phyloP scores from a whole-genome alignment of 2,329 filamentous ascomycete species.

The Trichoderma simmonsii region DNA sequence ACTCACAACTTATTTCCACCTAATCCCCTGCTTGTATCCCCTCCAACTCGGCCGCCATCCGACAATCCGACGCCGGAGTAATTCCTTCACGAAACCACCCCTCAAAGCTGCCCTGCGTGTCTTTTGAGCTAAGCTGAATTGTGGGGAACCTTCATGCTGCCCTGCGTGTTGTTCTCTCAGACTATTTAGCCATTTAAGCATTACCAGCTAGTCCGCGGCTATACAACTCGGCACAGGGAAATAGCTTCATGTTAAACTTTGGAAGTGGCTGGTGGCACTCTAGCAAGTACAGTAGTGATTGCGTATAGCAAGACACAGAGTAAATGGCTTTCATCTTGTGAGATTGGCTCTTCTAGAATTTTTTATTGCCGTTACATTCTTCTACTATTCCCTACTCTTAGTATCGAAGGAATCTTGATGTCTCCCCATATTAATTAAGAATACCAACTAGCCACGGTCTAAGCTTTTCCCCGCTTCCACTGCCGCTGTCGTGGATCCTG shows the following conservation, averaged over 20 bases:
- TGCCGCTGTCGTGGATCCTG: slow-evolving; percentile 11
- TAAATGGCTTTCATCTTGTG: background rate
- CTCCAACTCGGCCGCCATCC: background rate
- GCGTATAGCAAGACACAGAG: background rate
- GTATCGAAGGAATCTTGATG: background rate
- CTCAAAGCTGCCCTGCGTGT: slow-evolving; percentile 6
- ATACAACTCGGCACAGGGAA: background rate
- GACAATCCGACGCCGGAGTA: background rate
- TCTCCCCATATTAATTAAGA: background rate
- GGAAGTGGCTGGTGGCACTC: background rate
- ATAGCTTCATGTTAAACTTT: background rate
- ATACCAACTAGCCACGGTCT: background rate
- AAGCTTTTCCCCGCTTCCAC: background rate
- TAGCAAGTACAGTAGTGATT: background rate
- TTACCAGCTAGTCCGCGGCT: background rate
- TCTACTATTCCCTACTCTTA: background rate
- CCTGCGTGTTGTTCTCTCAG: slow-evolving; percentile 3
- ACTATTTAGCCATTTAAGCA: slow-evolving; percentile 9
- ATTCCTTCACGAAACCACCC: background rate
- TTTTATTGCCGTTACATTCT: background rate
- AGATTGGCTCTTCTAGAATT: background rate
- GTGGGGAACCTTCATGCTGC: background rate
- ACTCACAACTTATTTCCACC: background rate
- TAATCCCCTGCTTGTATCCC: background rate
- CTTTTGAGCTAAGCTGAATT: background rate